A percentile compares a stretch with the other conserved stretches of the same genome.
Conservation (phyloP, 2,329 filamentous ascomycete genomes). For the Trichoderma guizhouense region DNA sequence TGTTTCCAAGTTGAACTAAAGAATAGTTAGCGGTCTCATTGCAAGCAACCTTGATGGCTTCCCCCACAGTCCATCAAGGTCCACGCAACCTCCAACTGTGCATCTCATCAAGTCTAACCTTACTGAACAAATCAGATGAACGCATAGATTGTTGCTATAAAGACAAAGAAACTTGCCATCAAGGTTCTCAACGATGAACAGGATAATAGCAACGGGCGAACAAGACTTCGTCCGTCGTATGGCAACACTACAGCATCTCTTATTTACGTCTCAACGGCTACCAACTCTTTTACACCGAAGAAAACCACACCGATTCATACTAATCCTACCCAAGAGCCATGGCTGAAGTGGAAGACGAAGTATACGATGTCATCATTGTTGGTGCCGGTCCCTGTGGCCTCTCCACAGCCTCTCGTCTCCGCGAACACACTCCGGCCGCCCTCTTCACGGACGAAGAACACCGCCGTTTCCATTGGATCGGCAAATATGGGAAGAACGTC, state of each 20-base stretch:
- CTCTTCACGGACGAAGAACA: conserved; percentile 83
- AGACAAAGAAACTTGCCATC: not conserved
- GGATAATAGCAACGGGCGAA: not conserved
- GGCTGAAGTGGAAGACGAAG: conserved; percentile 28
- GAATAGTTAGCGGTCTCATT: not conserved
- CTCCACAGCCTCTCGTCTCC: conserved; percentile 67
- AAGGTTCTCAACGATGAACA: not conserved
- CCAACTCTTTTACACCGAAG: not conserved
- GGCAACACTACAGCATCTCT: not conserved
- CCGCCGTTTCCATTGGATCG: conserved; percentile 75
- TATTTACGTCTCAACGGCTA: not conserved
- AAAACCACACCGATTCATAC: not conserved
- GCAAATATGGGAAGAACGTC: conserved; percentile 59
- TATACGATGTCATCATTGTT: conserved; percentile 68
- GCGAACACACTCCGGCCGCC: conserved; percentile 70
- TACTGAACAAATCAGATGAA: not conserved
- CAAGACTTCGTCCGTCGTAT: not conserved
- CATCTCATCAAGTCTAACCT: not conserved
- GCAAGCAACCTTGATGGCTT: conserved; percentile 7
- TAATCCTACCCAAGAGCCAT: not conserved
- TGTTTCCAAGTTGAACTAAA: not conserved
- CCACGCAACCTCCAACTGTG: not conserved
- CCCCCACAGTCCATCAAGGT: conserved; percentile 8
- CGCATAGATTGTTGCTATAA: not conserved
- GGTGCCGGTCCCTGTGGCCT: conserved; percentile 74